A percentile compares a stretch with the other conserved stretches of the same genome.
These are phyloP conservation scores for Coccomyxa subellipsoidea DNA, from an alignment of 163 green algal genomes.

Conservation along the genomic window DNA sequence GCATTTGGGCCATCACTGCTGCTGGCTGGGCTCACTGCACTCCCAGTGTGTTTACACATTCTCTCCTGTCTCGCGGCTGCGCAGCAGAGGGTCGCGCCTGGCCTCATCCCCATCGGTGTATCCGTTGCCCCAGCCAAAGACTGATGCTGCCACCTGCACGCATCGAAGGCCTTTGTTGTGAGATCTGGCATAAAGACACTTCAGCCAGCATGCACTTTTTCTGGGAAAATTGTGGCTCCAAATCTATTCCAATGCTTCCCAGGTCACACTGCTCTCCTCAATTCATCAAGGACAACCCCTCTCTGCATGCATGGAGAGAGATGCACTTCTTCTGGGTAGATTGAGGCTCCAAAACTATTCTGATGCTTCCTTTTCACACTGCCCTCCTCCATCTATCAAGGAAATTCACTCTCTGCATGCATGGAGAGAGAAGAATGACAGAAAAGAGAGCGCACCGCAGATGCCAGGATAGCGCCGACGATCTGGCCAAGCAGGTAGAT, in stretches of 20 bases:
- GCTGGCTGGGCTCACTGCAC: neutral
- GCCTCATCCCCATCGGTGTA: neutral
- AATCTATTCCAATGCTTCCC: too few relatives aligned
- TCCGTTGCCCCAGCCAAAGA: neutral
- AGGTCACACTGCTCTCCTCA: too few relatives aligned
- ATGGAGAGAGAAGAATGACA: neutral
- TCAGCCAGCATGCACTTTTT: too few relatives aligned
- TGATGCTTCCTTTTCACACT: too few relatives aligned
- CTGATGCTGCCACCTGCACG: neutral
- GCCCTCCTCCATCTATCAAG: too few relatives aligned
- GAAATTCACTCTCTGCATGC: neutral
- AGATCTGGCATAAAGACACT: too few relatives aligned
- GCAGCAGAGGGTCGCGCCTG: neutral
- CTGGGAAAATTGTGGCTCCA: too few relatives aligned
- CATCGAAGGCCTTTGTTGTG: neutral
- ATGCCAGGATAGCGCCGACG: neutral
- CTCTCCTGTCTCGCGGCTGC: neutral
- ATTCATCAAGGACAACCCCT: too few relatives aligned
- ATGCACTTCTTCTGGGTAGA: too few relatives aligned
- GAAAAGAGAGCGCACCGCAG: neutral
- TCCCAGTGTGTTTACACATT: neutral
- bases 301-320: too few relatives aligned
- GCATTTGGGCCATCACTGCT: neutral
- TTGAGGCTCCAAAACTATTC: too few relatives aligned
- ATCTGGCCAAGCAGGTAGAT: constrained; percentile 10